Percentiles rank a stretch among this genome's conserved stretches.
Evolutionary conservation across 371 early-diverging fungal genomes (phyloP).

Genomic region (Lichtheimia hyalospora): DNA sequence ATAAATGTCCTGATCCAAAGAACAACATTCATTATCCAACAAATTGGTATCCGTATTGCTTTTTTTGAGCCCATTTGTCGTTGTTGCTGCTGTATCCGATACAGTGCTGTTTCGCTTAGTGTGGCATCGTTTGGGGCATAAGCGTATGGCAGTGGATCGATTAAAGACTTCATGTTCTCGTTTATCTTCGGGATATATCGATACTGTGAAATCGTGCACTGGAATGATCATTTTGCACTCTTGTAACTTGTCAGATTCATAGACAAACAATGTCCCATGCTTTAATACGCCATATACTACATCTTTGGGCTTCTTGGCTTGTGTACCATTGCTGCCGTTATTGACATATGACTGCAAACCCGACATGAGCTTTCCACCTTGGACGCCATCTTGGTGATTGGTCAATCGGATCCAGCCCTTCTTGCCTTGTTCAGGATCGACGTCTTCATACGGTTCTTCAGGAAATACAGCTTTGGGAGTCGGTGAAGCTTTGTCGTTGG

Average conservation of each 20-base stretch:
- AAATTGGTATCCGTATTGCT: conserved; percentile 13
- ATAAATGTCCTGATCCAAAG: conserved; percentile 30
- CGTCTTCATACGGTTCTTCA: conserved; percentile 8
- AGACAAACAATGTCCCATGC: conserved; percentile 79
- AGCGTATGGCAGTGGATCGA: conserved; percentile 50
- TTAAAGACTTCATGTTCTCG: conserved; percentile 59
- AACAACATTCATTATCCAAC: conserved; percentile 15
- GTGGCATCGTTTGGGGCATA: conserved; percentile 28
- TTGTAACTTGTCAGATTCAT: conserved; percentile 69
- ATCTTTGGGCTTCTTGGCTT: conserved; percentile 23
- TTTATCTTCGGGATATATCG: conserved; percentile 56
- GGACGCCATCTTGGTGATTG: conserved; percentile 21
- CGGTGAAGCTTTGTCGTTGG: conserved; percentile 1
- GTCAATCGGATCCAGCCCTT: conserved; percentile 40
- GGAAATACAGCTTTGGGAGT: conserved; percentile 5
- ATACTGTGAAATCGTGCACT: conserved; percentile 66
- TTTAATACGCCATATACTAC: conserved; percentile 74
- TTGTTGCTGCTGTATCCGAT: conserved; percentile 5
- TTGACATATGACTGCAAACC: conserved; percentile 7
- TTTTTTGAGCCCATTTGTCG: neutral
- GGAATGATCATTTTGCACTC: conserved; percentile 78
- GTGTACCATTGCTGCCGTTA: conserved; percentile 11
- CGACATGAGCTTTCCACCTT: conserved; percentile 24
- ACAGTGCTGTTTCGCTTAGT: neutral
- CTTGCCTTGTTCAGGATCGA: conserved; percentile 22